phyloP scores from a whole-genome alignment of 2,329 filamentous ascomycete species.

The Chaetomiaceae sp. region DNA sequence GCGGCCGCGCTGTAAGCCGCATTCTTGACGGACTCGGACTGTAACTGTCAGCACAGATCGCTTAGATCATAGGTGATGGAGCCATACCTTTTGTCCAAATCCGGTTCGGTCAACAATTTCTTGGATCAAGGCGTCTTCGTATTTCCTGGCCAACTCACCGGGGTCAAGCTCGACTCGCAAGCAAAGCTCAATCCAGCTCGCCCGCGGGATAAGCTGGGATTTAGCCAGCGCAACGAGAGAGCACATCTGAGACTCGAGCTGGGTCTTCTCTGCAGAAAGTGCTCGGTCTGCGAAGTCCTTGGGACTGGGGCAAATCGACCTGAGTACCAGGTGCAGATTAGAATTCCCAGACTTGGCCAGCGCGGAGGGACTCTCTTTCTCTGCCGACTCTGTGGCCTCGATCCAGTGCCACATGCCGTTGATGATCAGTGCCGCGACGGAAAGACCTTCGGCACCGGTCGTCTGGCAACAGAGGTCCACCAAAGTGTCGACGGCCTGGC shows the following conservation, averaged over 20 bases:
- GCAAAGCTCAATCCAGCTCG: constrained; percentile 86
- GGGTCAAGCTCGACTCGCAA: constrained; percentile 78
- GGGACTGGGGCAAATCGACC: constrained; percentile 57
- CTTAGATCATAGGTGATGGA: too few species aligned
- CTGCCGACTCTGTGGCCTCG: constrained; percentile 58
- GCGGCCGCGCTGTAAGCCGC: constrained; percentile 83
- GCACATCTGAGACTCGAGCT: constrained; percentile 66
- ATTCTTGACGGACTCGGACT: constrained; percentile 46
- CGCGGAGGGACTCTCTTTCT: constrained; percentile 71
- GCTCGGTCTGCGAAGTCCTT: constrained; percentile 42
- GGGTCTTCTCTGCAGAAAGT: constrained; percentile 40
- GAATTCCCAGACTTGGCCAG: constrained; percentile 59
- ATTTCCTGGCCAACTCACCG: constrained; percentile 64
- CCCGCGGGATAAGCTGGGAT: constrained; percentile 67
- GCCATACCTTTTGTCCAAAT: constrained; percentile 51
- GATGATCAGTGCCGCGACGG: constrained; percentile 57
- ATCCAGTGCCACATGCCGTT: constrained; percentile 78
- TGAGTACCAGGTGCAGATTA: constrained; percentile 58
- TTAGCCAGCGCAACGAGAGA: constrained; percentile 73
- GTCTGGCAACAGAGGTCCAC: constrained; percentile 56
- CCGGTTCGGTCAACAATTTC: constrained; percentile 55
- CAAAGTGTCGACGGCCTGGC: constrained; percentile 57
- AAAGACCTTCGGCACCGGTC: constrained; percentile 29
- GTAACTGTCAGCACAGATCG: constrained; percentile 13
- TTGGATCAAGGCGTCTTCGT: constrained; percentile 59